Percentiles rank a stretch among this genome's conserved stretches.
These are phyloP conservation scores for Sphagnum contortum DNA, from an alignment of 225 moss, liverwort and hornwort species.

Conservation along the genomic window DNA sequence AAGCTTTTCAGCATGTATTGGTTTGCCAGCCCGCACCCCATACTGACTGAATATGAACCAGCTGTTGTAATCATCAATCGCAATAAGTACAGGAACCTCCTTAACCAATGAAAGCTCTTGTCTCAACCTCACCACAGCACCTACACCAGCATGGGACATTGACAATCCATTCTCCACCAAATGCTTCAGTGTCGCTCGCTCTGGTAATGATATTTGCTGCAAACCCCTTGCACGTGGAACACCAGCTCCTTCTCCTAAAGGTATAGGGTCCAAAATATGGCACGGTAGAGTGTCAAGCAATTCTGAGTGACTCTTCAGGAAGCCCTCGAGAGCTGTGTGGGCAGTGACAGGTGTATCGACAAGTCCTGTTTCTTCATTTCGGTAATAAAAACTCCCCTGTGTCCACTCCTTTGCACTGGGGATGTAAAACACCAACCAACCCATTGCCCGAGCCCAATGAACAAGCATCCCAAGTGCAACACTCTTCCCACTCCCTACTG, in stretches of 20 bases:
- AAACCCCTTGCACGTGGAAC: constrained; percentile 62
- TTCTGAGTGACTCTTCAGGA: constrained; percentile 67
- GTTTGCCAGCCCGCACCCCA: constrained; percentile 72
- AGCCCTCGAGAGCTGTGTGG: constrained; percentile 73
- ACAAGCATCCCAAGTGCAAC: constrained; percentile 91
- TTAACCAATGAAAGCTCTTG: constrained; percentile 72
- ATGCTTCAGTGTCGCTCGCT: constrained; percentile 61
- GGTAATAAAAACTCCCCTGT: constrained; percentile 72
- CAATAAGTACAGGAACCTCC: constrained; percentile 82
- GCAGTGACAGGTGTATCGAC: constrained; percentile 89
- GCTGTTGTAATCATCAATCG: constrained; percentile 91
- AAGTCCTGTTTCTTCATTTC: constrained; percentile 63
- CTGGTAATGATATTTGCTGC: constrained; percentile 55
- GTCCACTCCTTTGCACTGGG: constrained; percentile 95
- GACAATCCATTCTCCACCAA: constrained; percentile 91
- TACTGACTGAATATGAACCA: constrained; percentile 91
- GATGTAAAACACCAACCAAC: constrained; percentile 96
- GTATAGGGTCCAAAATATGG: constrained; percentile 52
- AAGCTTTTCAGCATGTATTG: constrained; percentile 76
- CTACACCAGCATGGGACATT: constrained; percentile 82
- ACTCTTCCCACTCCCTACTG: constrained; percentile 82
- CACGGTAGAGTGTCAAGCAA: constrained; percentile 63
- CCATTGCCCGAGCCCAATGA: constrained; percentile 82
- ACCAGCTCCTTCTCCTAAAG: constrained; percentile 90
- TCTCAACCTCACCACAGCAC: constrained; percentile 68